Evolutionary conservation across 2,329 filamentous ascomycete species (phyloP), one percentile per base, ranked within the genome.

Genomic region (Sarocladium kiliense): DNA sequence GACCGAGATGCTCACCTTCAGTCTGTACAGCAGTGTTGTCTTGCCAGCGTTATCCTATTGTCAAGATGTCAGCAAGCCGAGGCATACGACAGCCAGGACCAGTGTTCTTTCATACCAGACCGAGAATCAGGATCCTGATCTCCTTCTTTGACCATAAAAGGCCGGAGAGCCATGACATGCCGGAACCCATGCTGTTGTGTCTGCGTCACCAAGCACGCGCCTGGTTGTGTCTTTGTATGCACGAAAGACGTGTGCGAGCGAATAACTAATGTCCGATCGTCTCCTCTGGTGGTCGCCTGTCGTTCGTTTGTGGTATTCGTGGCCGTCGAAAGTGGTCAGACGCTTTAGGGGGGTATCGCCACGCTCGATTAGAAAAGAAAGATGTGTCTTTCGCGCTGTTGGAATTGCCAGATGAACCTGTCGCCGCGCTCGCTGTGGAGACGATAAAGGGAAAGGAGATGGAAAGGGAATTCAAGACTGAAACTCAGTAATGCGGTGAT

Each of bases 61-160:
- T 21, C 47, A 23, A 51, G 3, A 34, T 27, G 55, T 64, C 59
- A 59, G 62, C 55, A 59, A 36, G 23, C 53, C 19, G 39, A 55
- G 41, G 7, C 41, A 7, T 30, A 7, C 25, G 25, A n/a, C 23
- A 47, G 44, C 30, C 16, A 16, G 44, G 25, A 18, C 12, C 44
- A 11, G 7, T 23, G 3, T 3, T 34, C 4, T 10, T 51, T 23
- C 54, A 45, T 87, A 97, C 92, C 74, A 97, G 83, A 66, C 92
- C 92, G 58, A 97, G 76, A 63, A 97, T 97, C 71, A 99, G 75
- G 75, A 99, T 99, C 65, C 94, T 81, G 61, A 97, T 97, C 77
- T 99, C 94, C 77, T 97, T 99, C 80, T 97, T 97, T 41, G 89
- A 77, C 86, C 88, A 97, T 59, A 96, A 65, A 58, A 95, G 76